Evolutionary conservation across 192 early-diverging fungal genomes (phyloP).

Genomic region (Backusella luteola): DNA sequence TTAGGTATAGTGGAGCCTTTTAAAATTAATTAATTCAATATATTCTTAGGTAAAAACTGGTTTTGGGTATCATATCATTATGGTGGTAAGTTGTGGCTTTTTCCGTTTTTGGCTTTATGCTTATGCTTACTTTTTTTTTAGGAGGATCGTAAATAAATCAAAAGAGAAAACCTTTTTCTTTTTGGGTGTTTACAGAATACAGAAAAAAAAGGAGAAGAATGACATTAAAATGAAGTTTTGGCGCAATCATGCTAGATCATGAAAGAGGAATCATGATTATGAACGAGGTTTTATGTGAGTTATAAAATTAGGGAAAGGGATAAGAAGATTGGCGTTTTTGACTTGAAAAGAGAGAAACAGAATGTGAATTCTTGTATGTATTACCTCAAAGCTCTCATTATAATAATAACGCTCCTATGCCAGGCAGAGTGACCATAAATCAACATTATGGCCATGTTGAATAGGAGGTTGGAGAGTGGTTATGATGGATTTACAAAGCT

Average conservation of each 20-base stretch:
- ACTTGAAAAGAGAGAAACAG: neutral
- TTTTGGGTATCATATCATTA: slow-evolving; percentile 84
- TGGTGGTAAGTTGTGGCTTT: slow-evolving; percentile 56
- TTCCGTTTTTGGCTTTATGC: neutral
- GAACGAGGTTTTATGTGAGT: neutral
- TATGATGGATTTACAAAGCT: neutral
- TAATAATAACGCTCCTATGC: neutral
- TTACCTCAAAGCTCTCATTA: neutral
- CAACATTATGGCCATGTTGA: neutral
- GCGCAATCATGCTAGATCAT: neutral
- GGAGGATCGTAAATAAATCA: slow-evolving; percentile 6
- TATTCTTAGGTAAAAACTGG: slow-evolving; percentile 56
- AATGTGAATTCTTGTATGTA: neutral
- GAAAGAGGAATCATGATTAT: neutral
- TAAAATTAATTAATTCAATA: neutral
- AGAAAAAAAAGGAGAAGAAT: neutral
- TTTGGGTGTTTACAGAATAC: neutral
- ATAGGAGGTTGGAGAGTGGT: neutral
- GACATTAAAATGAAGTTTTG: neutral
- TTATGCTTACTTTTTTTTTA: neutral
- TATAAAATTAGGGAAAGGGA: neutral
- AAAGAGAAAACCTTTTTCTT: neutral
- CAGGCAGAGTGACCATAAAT: neutral
- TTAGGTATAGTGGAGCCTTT: neutral
- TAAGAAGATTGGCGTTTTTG: neutral